Evolutionary conservation across 2,329 filamentous ascomycete genomes (phyloP), one percentile per base, ranked within the genome.

Genomic region (Colletotrichum caudatum): DNA sequence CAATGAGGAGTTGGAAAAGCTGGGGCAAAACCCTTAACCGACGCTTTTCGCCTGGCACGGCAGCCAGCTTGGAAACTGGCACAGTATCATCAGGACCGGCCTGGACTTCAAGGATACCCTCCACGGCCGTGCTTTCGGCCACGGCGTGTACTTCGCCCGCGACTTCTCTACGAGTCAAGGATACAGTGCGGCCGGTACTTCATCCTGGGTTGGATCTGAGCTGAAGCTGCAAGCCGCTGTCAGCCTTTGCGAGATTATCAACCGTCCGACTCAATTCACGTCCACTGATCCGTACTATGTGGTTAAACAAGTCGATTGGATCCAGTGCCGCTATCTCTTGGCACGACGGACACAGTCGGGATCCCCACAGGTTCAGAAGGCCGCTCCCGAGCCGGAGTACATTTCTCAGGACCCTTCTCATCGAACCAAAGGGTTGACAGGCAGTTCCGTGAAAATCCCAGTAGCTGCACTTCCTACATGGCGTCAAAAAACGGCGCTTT

Each of bases 31-130:
- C 74, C 80, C 71, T 5, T 84, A 89, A 74, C 92, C 93, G 0
- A 95, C 93, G 0, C 80, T 97, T 1, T 94, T 97, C 76, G 94
- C 93, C 0, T 97, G 93, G 91, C 95, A 98, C 79, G 95, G 94
- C 7, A 97, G 93, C 76, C 79, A 82, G 0, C 74, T 97, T 3
- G 74, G 80, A 3, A 97, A 97, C 76, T 97, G 95, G 95, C 95
- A 98, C 80, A 93, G 91, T 76, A 97, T 98, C 76, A 90, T 97
- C 73, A 90, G 94, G 41, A 89, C 92, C 71, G 94, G 95, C 0
- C 84, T 98, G 7, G 89, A 97, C 78, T 97, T 91, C 81, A 87
- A 89, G 5, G 80, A 87, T 1, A 81, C 83, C 0, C 53, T 78
- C 0, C 82, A 95, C 78, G 95, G 94, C 0, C 89, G 95, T 72